Percentiles rank a stretch among this genome's conserved stretches.
Evolutionary conservation across 176 grass and related monocot species (phyloP).

Genomic region (Avena insularis): DNA sequence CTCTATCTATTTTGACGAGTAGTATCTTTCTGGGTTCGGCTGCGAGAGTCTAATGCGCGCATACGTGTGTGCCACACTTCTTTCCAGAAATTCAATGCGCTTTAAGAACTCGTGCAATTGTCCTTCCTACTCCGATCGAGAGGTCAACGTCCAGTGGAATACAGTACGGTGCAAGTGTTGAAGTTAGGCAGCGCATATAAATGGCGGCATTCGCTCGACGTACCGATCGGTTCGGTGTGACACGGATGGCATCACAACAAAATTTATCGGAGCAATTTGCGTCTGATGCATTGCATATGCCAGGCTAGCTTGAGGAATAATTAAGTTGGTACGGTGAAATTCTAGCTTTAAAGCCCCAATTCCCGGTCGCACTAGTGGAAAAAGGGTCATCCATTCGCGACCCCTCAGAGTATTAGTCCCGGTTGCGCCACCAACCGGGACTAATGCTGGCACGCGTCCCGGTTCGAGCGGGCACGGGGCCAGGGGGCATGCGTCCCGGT

Average conservation of each 20-base stretch:
- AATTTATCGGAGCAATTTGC: background rate
- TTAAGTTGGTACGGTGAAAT: constrained; percentile 50
- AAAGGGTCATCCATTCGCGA: no score
- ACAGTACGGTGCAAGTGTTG: constrained; percentile 20
- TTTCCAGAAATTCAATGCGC: background rate
- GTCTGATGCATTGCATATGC: constrained; percentile 3
- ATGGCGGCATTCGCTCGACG: background rate
- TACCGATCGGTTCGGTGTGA: background rate
- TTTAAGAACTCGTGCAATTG: background rate
- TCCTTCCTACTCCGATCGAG: background rate
- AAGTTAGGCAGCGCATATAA: constrained; percentile 32
- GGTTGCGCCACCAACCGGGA: no score
- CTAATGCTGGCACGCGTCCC: no score
- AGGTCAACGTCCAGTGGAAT: constrained; percentile 39
- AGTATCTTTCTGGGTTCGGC: background rate
- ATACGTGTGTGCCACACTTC: background rate
- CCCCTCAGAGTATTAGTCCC: no score
- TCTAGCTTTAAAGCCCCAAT: constrained; percentile 40
- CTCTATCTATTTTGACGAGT: background rate
- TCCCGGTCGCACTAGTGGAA: constrained; percentile 33
- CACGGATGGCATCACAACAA: constrained; percentile 23
- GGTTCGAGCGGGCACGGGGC: no score
- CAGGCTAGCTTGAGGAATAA: constrained; percentile 34
- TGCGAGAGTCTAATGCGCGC: background rate
- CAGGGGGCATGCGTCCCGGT: no score